phyloP scores from a whole-genome alignment of 2,329 filamentous ascomycete genomes.

The Arthrobotrys iridis region DNA sequence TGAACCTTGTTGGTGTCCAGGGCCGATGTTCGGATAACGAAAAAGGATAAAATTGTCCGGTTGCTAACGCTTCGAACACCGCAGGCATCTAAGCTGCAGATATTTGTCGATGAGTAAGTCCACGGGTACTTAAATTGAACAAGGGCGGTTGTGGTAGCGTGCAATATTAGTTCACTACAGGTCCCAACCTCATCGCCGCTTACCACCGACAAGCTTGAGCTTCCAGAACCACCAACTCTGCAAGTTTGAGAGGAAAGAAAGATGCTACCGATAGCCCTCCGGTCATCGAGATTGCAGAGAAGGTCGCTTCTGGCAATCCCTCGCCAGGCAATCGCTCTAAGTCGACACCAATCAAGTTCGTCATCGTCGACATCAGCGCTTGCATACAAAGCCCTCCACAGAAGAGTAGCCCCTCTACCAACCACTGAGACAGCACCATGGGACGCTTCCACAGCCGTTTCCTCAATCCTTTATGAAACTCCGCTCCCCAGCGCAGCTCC shows the following conservation, averaged over 20 bases:
- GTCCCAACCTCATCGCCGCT: not conserved
- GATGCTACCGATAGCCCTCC: constrained; percentile 15
- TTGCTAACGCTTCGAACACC: not conserved
- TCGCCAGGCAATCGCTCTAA: not conserved
- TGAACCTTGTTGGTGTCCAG: constrained; percentile 6
- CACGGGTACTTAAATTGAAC: not conserved
- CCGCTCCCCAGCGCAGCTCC: constrained; percentile 83
- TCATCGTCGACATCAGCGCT: constrained; percentile 86
- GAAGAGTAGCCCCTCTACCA: constrained; percentile 85
- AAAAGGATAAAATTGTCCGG: constrained; percentile 16
- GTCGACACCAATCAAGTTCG: constrained; percentile 42
- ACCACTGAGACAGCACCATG: constrained; percentile 78
- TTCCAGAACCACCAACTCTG: not conserved
- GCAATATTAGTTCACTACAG: not conserved
- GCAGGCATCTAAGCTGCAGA: not conserved
- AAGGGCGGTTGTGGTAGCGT: not conserved
- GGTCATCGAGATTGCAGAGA: not conserved
- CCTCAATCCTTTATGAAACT: constrained; percentile 98
- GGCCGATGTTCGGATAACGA: constrained; percentile 51
- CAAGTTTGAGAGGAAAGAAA: not conserved
- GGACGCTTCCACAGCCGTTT: constrained; percentile 91
- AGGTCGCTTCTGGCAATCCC: not conserved
- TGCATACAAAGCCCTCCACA: constrained; percentile 95
- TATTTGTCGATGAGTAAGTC: not conserved
- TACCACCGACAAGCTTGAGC: not conserved